Evolutionary conservation across 768 basidiomycete species (phyloP).

Genomic region (Collybiopsis confluens): DNA sequence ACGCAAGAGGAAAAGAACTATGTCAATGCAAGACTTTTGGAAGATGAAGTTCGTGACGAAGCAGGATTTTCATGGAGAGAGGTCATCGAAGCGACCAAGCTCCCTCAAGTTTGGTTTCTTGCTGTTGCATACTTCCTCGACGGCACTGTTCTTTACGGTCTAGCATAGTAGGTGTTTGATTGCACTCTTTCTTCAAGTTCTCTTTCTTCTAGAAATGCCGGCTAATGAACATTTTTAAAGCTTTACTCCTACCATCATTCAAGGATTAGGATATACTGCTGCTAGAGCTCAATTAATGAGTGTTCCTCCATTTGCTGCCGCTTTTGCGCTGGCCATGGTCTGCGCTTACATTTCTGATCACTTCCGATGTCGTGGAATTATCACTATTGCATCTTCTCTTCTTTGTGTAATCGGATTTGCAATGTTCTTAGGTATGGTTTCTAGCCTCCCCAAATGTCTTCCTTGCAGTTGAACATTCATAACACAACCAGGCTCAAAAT

Average conservation of each 20-base stretch:
- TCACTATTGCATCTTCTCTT: constrained; percentile 26
- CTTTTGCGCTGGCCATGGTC: constrained; percentile 34
- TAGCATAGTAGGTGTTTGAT: constrained; percentile 18
- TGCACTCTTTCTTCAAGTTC: no score
- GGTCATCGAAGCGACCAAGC: constrained; percentile 23
- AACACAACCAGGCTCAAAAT: no score
- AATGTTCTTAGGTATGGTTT: constrained; percentile 33
- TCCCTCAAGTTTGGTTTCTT: constrained; percentile 34
- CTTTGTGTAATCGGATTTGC: constrained; percentile 31
- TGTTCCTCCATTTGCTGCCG: constrained; percentile 50
- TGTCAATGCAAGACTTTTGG: constrained; percentile 36
- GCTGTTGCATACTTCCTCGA: constrained; percentile 27
- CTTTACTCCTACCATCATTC: no score
- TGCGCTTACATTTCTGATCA: constrained; percentile 21
- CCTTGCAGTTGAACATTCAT: no score
- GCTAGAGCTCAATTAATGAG: constrained; percentile 58
- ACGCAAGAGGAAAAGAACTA: constrained; percentile 28
- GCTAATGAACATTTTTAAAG: no score
- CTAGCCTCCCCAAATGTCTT: no score
- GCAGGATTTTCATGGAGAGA: constrained; percentile 37
- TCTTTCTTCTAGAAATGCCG: no score
- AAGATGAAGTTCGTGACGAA: constrained; percentile 31
- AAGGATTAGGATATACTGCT: constrained; percentile 52
- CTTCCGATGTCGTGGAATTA: constrained; percentile 22
- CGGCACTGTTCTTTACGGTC: constrained; percentile 19